Evolutionary conservation across 2,329 filamentous ascomycete species (phyloP).

Genomic region (Myotisia sp.): DNA sequence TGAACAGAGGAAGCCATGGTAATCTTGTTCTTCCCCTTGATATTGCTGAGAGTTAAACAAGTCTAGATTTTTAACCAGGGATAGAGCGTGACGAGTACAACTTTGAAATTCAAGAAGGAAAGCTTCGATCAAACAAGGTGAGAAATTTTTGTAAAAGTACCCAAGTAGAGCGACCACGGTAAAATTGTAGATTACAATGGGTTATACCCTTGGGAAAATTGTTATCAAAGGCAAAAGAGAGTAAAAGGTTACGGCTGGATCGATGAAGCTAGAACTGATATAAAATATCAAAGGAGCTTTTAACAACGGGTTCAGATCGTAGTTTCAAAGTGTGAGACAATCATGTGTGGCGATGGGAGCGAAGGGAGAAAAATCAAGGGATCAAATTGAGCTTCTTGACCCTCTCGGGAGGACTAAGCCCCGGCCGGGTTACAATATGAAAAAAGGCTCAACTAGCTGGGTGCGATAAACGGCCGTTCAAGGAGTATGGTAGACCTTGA

Average conservation of each 20-base stretch:
- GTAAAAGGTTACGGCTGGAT: slow-evolving; percentile 3
- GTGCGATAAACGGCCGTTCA: too few relatives aligned
- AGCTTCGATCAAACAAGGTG: slow-evolving; percentile 3
- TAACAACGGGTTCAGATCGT: too few relatives aligned
- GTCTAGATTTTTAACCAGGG: slow-evolving; percentile 12
- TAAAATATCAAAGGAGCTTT: slow-evolving; percentile 1
- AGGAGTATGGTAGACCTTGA: too few relatives aligned
- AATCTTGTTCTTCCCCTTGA: slow-evolving; percentile 7
- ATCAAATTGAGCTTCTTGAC: slow-evolving; percentile 3
- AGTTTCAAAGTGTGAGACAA: not conserved
- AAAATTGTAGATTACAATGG: too few relatives aligned
- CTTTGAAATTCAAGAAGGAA: not conserved
- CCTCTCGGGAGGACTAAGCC: slow-evolving; percentile 2
- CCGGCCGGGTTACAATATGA: slow-evolving; percentile 4
- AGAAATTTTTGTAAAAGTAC: not conserved
- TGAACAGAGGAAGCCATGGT: slow-evolving; percentile 93
- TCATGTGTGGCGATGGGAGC: not conserved
- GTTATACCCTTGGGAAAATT: not conserved
- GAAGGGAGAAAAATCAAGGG: slow-evolving; percentile 1
- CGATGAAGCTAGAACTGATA: slow-evolving; percentile 1
- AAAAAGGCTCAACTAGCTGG: too few relatives aligned
- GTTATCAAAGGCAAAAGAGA: not conserved
- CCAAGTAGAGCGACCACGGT: not conserved
- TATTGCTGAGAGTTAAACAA: slow-evolving; percentile 11
- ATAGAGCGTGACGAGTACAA: slow-evolving; percentile 3